Evolutionary conservation across 2,329 filamentous ascomycete species (phyloP).

Genomic region (Phoma sp.): DNA sequence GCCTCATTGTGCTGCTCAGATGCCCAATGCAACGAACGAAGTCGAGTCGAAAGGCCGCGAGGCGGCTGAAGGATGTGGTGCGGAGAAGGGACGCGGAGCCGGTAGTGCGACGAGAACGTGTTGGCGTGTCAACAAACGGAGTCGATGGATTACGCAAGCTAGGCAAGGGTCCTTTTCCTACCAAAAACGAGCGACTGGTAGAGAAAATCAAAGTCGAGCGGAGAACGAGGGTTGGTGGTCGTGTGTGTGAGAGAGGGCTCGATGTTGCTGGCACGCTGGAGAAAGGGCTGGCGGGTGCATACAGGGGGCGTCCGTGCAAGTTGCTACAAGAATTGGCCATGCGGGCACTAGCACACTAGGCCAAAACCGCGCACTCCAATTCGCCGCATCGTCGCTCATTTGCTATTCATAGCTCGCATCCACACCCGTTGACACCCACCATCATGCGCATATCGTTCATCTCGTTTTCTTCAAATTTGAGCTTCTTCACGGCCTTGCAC

Average conservation of each 20-base stretch:
- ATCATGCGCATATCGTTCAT: conserved; percentile 14
- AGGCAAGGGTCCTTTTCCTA: conserved; percentile 23
- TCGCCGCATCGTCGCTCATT: conserved; percentile 18
- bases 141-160: conserved; percentile 23
- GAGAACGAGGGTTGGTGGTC: conserved; percentile 1
- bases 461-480: conserved; percentile 2
- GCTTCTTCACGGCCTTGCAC: neutral
- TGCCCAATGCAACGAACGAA: conserved; percentile 7
- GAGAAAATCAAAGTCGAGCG: conserved; percentile 25
- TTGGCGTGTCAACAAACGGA: conserved; percentile 40
- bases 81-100: conserved; percentile 23
- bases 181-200: conserved; percentile 49
- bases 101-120: conserved; percentile 31
- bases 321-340: conserved; percentile 13
- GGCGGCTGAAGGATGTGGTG: conserved; percentile 25
- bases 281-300: conserved; percentile 19
- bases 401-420: conserved; percentile 14
- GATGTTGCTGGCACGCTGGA: conserved; percentile 5
- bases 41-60: conserved; percentile 10
- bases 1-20: conserved; percentile 40
- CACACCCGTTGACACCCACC: conserved; percentile 17
- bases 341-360: conserved; percentile 19
- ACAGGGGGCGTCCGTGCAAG: conserved; percentile 16
- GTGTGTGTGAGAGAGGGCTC: conserved; percentile 3
- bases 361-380: conserved; percentile 11